Percentiles rank a stretch among this genome's conserved stretches.
phyloP scores from a whole-genome alignment of 257 asterid species.

The Ehretia macrophylla region DNA sequence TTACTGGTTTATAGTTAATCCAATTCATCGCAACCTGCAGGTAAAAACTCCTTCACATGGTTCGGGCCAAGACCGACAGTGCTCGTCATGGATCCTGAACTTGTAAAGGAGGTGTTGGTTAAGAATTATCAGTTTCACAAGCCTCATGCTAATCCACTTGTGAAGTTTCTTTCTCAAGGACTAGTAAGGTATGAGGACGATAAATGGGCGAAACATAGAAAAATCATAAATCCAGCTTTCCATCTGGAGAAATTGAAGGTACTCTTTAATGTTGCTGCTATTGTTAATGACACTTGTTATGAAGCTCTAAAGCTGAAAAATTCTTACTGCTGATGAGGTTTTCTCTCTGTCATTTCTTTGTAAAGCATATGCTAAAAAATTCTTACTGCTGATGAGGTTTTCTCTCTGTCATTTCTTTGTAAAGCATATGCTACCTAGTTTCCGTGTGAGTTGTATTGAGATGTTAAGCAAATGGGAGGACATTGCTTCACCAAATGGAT shows the following conservation, averaged over 20 bases:
- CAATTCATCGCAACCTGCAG: conserved; percentile 18
- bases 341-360: neutral
- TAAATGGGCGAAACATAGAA: conserved; percentile 61
- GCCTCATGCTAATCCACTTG: conserved; percentile 32
- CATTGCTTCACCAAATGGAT: conserved; percentile 14
- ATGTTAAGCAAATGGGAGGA: conserved; percentile 40
- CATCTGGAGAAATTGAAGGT: conserved; percentile 56
- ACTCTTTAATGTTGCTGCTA: neutral
- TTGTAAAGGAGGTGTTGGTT: conserved; percentile 36
- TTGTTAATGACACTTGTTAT: too few species aligned
- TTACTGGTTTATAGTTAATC: neutral
- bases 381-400: neutral
- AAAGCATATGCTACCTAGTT: conserved; percentile 44
- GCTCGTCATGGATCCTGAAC: conserved; percentile 35
- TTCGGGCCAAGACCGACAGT: conserved; percentile 46
- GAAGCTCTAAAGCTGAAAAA: neutral
- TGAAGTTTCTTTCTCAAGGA: conserved; percentile 33
- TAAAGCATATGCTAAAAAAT: conserved; percentile 14
- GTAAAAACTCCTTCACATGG: conserved; percentile 45
- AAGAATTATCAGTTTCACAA: conserved; percentile 29
- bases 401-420: neutral
- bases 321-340: neutral
- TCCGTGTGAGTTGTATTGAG: conserved; percentile 29
- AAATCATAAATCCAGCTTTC: conserved; percentile 59
- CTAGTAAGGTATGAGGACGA: conserved; percentile 28